A percentile compares a stretch with the other conserved stretches of the same genome.
These are phyloP conservation scores for Plasmodium sp. DNA, from an alignment of 169 alveolate species.

Conservation along the genomic window DNA sequence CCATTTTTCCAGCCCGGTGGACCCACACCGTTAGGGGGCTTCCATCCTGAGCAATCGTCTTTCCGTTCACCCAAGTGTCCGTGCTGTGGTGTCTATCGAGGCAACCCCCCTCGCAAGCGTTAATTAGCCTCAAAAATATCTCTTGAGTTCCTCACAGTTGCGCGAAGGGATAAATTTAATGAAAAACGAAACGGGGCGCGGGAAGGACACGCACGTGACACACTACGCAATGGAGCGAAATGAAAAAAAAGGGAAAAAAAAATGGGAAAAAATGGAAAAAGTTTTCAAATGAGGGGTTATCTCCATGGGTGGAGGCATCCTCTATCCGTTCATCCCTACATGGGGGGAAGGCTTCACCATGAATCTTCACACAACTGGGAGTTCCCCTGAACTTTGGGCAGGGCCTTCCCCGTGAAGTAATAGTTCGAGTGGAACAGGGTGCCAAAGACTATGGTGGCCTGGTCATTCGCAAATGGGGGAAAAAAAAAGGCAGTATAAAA, in stretches of 20 bases:
- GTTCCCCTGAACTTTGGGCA: conserved; percentile 87
- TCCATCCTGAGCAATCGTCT: too few relatives aligned
- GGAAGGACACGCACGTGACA: background rate
- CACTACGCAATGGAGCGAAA: background rate
- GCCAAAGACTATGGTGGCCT: conserved; percentile 86
- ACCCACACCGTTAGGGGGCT: background rate
- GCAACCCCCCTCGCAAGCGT: background rate
- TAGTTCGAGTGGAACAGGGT: conserved; percentile 85
- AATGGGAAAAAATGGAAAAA: background rate
- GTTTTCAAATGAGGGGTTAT: background rate
- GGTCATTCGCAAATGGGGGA: background rate
- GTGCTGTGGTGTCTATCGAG: background rate
- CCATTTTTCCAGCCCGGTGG: background rate
- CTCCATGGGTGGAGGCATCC: background rate
- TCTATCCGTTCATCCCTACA: background rate
- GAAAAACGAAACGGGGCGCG: background rate
- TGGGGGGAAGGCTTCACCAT: conserved; percentile 20
- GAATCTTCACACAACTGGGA: conserved; percentile 88
- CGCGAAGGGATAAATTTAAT: background rate
- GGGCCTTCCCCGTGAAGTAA: conserved; percentile 86
- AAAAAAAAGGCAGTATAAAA: background rate
- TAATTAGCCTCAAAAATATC: background rate
- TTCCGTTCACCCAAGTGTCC: background rate
- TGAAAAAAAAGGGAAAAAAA: background rate
- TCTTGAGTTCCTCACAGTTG: background rate